Base-by-base conservation (phyloP, 306 rosid species). In the Lotus japonicus region DNA sequence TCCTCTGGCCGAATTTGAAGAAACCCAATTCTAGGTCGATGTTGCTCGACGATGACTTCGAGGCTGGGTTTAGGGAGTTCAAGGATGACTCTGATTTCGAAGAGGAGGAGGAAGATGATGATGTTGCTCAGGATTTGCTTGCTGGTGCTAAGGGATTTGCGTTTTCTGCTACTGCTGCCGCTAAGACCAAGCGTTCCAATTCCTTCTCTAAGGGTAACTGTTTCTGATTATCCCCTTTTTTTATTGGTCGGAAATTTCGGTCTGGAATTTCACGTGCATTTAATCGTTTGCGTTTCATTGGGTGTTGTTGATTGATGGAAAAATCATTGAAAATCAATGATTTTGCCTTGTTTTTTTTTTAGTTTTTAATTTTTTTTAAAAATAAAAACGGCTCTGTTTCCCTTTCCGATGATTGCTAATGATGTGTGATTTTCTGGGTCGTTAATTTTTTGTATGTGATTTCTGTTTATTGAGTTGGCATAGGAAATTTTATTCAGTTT, bases 11-110 rank as follows among this genome's bases (percentile, higher is more conserved):
- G 0, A 80, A 85, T 81, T 89, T 88, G 68, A 82, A 73, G 76
- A 94, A 80, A 31, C 17, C 74, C 28, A 74, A 1, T 74, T 79
- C 66, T 65, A 7, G 11, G 35, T 77, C 80, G 28, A 13, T 83
- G 26, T 76, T 73, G 46, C 9, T 84, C 51, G 87, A 84, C 44
- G 89, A 88, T 50, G 92, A 88, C 64, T 94, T 94, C 74, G 99
- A 94, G 72, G 97, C 92, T 11, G 96, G 88, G 59, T 94, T 94
- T 65, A 83, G 77, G 61, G 81, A 80, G 2, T 94, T 94, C 79
- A 90, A 94, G 89, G 99, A 85, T 33, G 96, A 94, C 1, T 89
- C 91, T 2, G 96, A 90, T 6, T 85, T 79, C 6, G 96, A 90
- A 9, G 82, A 70, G 0, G 85, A 84, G 0, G 92, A 74, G 2